Base-by-base conservation (phyloP, 495 filamentous ascomycete species). In the Articulospora tetracladia region DNA sequence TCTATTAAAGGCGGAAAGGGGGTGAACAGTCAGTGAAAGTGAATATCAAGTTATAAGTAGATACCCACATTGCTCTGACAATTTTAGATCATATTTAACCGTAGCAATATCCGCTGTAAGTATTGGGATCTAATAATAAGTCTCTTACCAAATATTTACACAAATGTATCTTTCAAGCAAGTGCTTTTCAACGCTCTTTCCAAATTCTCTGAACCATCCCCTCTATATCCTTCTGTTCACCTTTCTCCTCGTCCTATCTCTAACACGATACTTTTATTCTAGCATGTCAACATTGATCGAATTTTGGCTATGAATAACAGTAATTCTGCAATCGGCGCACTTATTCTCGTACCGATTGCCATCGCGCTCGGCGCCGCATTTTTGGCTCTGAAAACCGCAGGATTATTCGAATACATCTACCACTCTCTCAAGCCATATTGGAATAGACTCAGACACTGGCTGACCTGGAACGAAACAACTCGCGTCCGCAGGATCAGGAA, bases 321-420 rank as follows among this genome's bases (percentile, higher is more conserved):
- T 36, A 55, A 11, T 39, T 46, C 69, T 59, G 68, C 67, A 58
- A 72, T 83, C 60, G 73, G 76, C 56, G 72, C 76, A 36, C 74
- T 85, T 59, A 73, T 83, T 60, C 67, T 85, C n/a, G 74, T 86
- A 52, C 83, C 84, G 26, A 78, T 82, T 53, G 68, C 74, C 55
- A 68, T 83, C 39, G 72, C 81, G 53, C 68, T 71, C 47, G 72
- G 69, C 55, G 68, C 72, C 26, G 75, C 80, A 59, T 73, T 70
- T 51, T 54, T 80, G 26, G 77, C 78, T 28, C 63, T 85, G 48
- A 73, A 73, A 44, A 78, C 48, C 28, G 26, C 61, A 15, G 50
- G 58, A n/a, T 23, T 51, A 30, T 63, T 27, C 39, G 57, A 23
- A 27, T 26, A 30, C 23, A 58, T 17, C 13, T 25, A 24, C 23